Base-by-base conservation (phyloP, 345 rosid species). In the Aurinia saxatilis region DNA sequence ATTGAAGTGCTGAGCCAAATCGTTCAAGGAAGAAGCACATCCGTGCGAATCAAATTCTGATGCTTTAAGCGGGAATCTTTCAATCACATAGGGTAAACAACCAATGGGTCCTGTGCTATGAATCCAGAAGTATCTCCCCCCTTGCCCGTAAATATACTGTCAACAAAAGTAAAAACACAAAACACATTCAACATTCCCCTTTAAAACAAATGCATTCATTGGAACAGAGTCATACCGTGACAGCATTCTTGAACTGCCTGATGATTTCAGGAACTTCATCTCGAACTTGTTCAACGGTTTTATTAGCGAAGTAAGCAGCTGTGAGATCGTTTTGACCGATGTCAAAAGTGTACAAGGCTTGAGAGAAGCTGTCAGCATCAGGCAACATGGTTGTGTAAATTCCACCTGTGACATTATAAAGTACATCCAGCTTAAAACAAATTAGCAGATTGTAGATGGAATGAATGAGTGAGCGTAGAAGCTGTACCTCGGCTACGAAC, bases 271-370 rank as follows among this genome's bases (percentile, higher is more conserved):
- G 87, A 44, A 84, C 60, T 38, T 59, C 71, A 0, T 78, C 74
- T 67, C 17, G 58, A 51, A 86, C 80, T 67, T 80, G 57, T 41
- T 55, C 57, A 0, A 67, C 53, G 0, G 88, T 64, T 86, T 65
- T 78, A 74, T 80, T 82, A 2, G 38, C 67, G 64, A 82, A 84
- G 67, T 78, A 80, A 17, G 56, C 90, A 0, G 88, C 54, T 0
- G 87, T 80, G 38, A 84, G 84, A 74, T 87, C 95, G 65, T 87
- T 87, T 42, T 87, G 89, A 8, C 89, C 91, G 10, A 84, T 83
- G 62, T 87, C 95, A 14, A 87, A 84, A 7, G 89, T 83, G 78
- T 84, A 82, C 63, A 87, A 57, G 5, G 80, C 91, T 1, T 35
- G 21, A 1, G 78, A 60, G 69, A 84, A 87, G 54, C 47, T 46